Evolutionary conservation across 1,284 basidiomycete species (phyloP), one percentile per base, ranked within the genome.

Genomic region (Gymnopus androsaceus): DNA sequence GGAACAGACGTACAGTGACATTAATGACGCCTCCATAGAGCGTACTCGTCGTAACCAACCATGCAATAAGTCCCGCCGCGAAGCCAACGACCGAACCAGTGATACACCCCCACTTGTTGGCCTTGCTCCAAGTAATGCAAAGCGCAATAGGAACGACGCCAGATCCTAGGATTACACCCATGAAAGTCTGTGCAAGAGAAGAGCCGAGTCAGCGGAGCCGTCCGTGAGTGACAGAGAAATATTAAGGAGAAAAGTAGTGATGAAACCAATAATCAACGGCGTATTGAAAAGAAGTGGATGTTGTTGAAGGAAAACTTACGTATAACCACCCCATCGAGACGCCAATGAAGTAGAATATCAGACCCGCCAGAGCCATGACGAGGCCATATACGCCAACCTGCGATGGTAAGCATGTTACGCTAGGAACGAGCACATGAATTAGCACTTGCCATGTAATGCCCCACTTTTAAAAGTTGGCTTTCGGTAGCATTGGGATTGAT

Each of bases 321-420:
- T 92, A 92, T 51, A 92, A 82, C 88, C 88, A 94, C 14, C 91
- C 92, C 90, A 94, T 91, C 5, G 85, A 88, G 54, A 98, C 85
- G 4, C 93, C 92, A 59, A 94, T 92, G 66, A 92, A 93, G 73
- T 82, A 88, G 79, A 95, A 97, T 57, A 94, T 90, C 30, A 90
- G 73, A 0, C 93, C 95, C 2, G 92, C 86, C 12, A 92, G 63
- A 28, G 87, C 92, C 83, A 94, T 93, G 46, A 90, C 76, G 34
- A 95, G 56, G 0, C 88, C 88, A 69, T 90, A 95, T 33, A 84
- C 71, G 1, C 75, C 83, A 33, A 92, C 81, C 88, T 90, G 46
- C 9, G 14, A 30, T 9, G 31, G 44, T 25, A 31, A 30, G 11
- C 23, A n/a, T 4, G 14, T 40, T 31, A 30, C 36, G 19, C 31